phyloP scores from a whole-genome alignment of 805 yeast genomes.

The Clavispora carvajalis region DNA sequence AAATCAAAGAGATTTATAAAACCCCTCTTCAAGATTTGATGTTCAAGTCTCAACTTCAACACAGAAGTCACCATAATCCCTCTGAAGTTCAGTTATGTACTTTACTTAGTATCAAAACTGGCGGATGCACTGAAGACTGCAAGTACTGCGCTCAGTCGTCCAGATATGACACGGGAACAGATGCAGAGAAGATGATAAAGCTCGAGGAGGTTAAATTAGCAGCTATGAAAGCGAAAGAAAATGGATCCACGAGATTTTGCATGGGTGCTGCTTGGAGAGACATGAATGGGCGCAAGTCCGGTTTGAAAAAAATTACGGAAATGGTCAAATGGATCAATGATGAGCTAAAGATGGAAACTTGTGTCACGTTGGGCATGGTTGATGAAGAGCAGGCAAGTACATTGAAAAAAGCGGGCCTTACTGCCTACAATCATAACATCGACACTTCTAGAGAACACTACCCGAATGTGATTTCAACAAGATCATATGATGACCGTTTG shows the following conservation, averaged over 20 bases:
- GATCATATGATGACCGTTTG: conserved; percentile 68
- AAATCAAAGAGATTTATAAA: conserved; percentile 55
- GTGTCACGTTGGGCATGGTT: conserved; percentile 80
- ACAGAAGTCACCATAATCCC: conserved; percentile 64
- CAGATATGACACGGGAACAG: conserved; percentile 63
- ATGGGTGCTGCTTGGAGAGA: conserved; percentile 90
- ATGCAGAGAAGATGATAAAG: conserved; percentile 59
- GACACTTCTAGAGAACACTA: conserved; percentile 78
- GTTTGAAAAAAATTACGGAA: conserved; percentile 52
- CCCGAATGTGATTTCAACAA: conserved; percentile 64
- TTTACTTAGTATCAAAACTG: conserved; percentile 66
- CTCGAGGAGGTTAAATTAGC: conserved; percentile 59
- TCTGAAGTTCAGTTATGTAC: conserved; percentile 71
- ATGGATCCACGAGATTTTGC: conserved; percentile 75
- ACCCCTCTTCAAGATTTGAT: conserved; percentile 63
- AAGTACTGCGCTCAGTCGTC: conserved; percentile 76
- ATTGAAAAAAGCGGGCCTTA: conserved; percentile 64
- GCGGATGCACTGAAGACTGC: conserved; percentile 81
- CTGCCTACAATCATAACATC: conserved; percentile 78
- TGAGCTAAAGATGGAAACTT: conserved; percentile 65
- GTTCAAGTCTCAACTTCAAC: conserved; percentile 57
- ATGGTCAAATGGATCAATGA: conserved; percentile 60
- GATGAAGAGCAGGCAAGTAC: conserved; percentile 55
- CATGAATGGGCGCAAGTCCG: conserved; percentile 71
- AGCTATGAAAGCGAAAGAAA: conserved; percentile 59